phyloP scores from a whole-genome alignment of 257 asterid species.

The Plantago ovata region DNA sequence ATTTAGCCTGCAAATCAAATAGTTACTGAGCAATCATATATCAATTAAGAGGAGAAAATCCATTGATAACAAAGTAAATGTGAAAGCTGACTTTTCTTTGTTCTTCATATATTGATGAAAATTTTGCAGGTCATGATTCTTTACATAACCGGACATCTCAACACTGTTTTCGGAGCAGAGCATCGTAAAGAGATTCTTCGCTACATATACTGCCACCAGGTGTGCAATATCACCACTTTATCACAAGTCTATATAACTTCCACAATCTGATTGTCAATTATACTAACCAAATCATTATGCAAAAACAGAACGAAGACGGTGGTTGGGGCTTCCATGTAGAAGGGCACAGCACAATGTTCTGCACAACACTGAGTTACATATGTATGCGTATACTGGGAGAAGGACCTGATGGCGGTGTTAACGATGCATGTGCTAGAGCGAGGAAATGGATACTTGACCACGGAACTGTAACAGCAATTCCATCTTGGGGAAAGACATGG shows the following conservation, averaged over 20 bases:
- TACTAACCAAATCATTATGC: neutral
- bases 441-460: slow-evolving; percentile 84
- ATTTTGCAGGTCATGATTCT: slow-evolving; percentile 52
- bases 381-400: slow-evolving; percentile 69
- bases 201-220: slow-evolving; percentile 73
- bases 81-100: neutral
- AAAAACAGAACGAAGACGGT: slow-evolving; percentile 63
- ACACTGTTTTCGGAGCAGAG: slow-evolving; percentile 46
- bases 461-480: slow-evolving; percentile 61
- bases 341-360: slow-evolving; percentile 79
- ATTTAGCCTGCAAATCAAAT: neutral
- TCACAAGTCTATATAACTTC: neutral
- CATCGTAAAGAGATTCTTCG: slow-evolving; percentile 71
- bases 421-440: slow-evolving; percentile 53
- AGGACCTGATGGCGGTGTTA: slow-evolving; percentile 50
- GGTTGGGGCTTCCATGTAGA: slow-evolving; percentile 83
- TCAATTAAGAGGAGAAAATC: neutral
- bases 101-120: neutral
- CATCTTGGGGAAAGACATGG: slow-evolving; percentile 88
- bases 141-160: slow-evolving; percentile 64
- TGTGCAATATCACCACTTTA: slow-evolving; percentile 11
- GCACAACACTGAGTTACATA: slow-evolving; percentile 59
- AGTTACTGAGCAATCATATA: neutral
- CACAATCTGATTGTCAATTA: neutral
- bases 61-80: neutral